Evolutionary conservation across 106 monocot genomes (phyloP), one percentile per base, ranked within the genome.

Genomic region (Acanthochlamys bracteata): DNA sequence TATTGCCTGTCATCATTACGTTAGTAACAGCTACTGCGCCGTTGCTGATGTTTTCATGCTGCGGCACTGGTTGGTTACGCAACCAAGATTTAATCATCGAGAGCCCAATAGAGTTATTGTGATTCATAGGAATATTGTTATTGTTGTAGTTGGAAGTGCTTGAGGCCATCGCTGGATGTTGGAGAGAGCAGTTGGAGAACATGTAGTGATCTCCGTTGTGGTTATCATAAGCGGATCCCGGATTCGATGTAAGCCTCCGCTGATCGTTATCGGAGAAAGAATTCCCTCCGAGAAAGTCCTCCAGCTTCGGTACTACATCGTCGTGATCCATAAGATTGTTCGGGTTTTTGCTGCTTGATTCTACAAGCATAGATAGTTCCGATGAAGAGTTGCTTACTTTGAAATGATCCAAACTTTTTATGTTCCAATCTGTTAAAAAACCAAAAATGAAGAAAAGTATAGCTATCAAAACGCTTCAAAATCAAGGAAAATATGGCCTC

Each of bases 1-100:
- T 24, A 6, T 25, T 63, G 4, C 39, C 53, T 8, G n/a, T 43
- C 4, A 53, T 57, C 7, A 3, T 49, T 17, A 2, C 27, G 7
- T 14, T 27, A 20, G n/a, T 21, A 7, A 14, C 17, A 17, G 25
- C 63, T 2, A 13, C 64, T 12, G 51, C 20, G 8, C 71, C 79
- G 0, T 11, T 42, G 22, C 41, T 78, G 17, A 53, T 70, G 59
- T 16, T 65, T 4, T 71, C 68, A 11, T 16, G 63, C 17, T 10
- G 69, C 56, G 60, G 80, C 2, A 71, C 69, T 0, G 90, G 95
- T 26, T 95, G 86, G 67, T 76, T 90, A 57, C 95, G 25, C 54
- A 95, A 24, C 90, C 90, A 95, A 1, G 79, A 82, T 74, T 95
- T 95, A 77, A 95, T 89, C 82, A 86, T 87, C 11, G 95, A 90